These are phyloP conservation scores for Termitomyces sp. DNA, from an alignment of 768 basidiomycete genomes.

Conservation along the genomic window DNA sequence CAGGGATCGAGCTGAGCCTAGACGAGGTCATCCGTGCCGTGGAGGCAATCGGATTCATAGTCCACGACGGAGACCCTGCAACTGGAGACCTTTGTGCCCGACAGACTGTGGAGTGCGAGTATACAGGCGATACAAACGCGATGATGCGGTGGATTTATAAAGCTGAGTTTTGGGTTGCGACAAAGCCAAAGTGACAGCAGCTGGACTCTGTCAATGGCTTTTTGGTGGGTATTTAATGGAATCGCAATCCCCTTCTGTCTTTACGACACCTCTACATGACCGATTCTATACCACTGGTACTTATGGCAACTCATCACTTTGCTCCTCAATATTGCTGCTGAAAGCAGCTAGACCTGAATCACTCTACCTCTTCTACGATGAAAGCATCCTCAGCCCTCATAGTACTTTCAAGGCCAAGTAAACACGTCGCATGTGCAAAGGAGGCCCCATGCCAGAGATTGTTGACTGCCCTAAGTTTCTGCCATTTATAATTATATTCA, in stretches of 20 bases:
- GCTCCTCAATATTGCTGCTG: neutral
- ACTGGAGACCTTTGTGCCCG: constrained; percentile 15
- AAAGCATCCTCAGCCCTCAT: neutral
- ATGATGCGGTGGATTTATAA: constrained; percentile 72
- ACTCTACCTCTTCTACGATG: neutral
- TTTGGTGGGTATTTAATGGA: too few relatives aligned
- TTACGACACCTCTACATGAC: too few relatives aligned
- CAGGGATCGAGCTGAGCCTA: constrained; percentile 53
- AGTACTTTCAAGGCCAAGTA: too few relatives aligned
- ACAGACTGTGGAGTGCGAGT: constrained; percentile 56
- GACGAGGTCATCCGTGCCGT: constrained; percentile 56
- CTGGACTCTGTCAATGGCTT: neutral
- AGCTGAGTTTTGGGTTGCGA: constrained; percentile 65
- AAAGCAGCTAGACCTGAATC: neutral
- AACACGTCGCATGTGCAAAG: too few relatives aligned
- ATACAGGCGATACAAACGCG: constrained; percentile 53
- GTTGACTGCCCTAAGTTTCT: too few relatives aligned
- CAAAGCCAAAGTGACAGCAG: constrained; percentile 23
- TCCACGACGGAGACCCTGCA: constrained; percentile 20
- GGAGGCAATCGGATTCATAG: constrained; percentile 49
- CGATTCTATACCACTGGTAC: too few relatives aligned
- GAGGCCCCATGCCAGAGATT: too few relatives aligned
- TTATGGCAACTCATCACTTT: neutral
- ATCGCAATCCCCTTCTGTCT: too few relatives aligned
- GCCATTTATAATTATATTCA: too few relatives aligned